Evolutionary conservation across 2,329 filamentous ascomycete species (phyloP).

Genomic region (Phialophora macrospora): DNA sequence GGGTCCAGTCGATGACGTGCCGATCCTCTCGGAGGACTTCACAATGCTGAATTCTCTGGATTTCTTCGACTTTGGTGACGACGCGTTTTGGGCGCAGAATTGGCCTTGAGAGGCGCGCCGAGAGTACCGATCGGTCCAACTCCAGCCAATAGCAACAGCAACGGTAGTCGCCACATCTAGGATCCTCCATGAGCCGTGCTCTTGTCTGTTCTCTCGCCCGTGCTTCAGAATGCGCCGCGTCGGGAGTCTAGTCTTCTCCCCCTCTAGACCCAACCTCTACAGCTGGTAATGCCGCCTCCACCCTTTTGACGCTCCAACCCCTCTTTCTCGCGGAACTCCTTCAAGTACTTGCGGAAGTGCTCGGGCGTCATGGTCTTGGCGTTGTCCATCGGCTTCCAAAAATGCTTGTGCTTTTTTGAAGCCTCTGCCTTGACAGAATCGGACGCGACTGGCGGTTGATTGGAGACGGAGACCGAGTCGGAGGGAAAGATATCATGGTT

Average conservation of each 20-base stretch:
- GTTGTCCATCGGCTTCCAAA: background rate
- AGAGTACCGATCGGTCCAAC: background rate
- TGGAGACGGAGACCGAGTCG: background rate
- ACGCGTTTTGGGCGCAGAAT: background rate
- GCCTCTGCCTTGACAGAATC: background rate
- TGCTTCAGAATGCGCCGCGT: too few relatives aligned
- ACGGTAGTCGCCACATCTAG: too few relatives aligned
- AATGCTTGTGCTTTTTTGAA: background rate
- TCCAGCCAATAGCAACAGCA: background rate
- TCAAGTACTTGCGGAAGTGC: too few relatives aligned
- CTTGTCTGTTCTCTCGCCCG: too few relatives aligned
- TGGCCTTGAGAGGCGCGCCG: background rate
- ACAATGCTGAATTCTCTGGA: background rate
- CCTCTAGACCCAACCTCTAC: background rate
- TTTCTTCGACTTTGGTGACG: constrained; percentile 5
- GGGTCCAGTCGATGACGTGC: background rate
- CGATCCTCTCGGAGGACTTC: background rate
- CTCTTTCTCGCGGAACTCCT: background rate
- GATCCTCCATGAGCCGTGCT: too few relatives aligned
- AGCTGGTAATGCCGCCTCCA: background rate
- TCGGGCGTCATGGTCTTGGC: background rate
- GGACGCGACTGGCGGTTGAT: background rate
- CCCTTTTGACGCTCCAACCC: background rate
- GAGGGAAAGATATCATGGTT: background rate
- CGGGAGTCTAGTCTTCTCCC: background rate